Evolutionary conservation across 208 protist genomes (phyloP).

Genomic region (Porcisia deanei): DNA sequence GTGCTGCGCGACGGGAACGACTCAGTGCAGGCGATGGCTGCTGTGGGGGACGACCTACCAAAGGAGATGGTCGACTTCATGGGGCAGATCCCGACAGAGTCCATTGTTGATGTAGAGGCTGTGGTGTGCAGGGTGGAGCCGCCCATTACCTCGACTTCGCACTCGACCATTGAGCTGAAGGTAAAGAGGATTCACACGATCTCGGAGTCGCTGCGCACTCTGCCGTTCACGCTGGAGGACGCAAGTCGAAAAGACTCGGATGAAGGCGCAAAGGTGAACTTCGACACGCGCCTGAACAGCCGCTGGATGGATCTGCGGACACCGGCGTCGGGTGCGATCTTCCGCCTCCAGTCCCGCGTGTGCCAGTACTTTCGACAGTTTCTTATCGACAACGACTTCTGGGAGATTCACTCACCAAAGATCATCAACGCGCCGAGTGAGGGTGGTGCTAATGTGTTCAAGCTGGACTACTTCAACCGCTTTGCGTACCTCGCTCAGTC

Average conservation of each 20-base stretch:
- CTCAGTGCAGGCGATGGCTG: constrained; percentile 87
- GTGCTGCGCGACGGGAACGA: constrained; percentile 81
- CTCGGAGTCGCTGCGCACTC: constrained; percentile 79
- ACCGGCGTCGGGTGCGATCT: constrained; percentile 96
- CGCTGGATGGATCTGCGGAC: constrained; percentile 98
- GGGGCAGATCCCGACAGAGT: constrained; percentile 87
- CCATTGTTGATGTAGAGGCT: constrained; percentile 87
- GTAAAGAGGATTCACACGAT: constrained; percentile 79
- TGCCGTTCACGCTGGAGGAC: constrained; percentile 95
- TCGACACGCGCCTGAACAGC: constrained; percentile 96
- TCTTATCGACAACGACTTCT: constrained; percentile 93
- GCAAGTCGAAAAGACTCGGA: constrained; percentile 71
- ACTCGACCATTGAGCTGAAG: constrained; percentile 83
- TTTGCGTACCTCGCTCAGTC: constrained; percentile 98
- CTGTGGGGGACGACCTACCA: constrained; percentile 66
- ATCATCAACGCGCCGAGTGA: constrained; percentile 98
- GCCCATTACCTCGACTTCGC: constrained; percentile 79
- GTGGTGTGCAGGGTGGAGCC: constrained; percentile 60
- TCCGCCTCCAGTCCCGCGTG: constrained; percentile 95
- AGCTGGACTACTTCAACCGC: constrained; percentile 93
- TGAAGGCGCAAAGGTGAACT: constrained; percentile 85
- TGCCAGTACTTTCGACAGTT: constrained; percentile 96
- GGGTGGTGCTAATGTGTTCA: constrained; percentile 95
- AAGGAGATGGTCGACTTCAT: constrained; percentile 93
- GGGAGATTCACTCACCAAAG: constrained; percentile 99